phyloP scores from a whole-genome alignment of 73 alveolate species.

The Paramecium caudatum region DNA sequence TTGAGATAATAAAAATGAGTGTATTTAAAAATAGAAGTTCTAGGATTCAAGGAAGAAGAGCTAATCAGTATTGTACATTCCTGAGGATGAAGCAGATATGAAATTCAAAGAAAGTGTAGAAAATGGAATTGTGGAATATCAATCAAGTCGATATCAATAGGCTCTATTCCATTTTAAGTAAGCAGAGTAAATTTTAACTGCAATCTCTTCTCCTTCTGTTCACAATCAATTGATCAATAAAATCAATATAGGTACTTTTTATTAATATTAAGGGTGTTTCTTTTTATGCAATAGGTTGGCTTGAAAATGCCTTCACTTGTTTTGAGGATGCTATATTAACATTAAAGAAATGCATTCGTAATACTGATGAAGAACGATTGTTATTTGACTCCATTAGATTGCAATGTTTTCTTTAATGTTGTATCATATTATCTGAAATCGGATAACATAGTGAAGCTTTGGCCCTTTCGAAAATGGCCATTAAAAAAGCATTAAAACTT shows the following conservation, averaged over 20 bases:
- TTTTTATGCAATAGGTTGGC: conserved; percentile 55
- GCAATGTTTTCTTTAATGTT: conserved; percentile 34
- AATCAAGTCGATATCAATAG: not conserved
- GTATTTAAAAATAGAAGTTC: not conserved
- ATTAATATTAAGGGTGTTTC: conserved; percentile 54
- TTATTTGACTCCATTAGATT: not conserved
- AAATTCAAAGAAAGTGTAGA: not conserved
- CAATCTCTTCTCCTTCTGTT: not conserved
- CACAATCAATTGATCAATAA: conserved; percentile 2
- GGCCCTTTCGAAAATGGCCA: conserved; percentile 28
- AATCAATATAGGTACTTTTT: conserved; percentile 38
- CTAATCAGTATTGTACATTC: conserved; percentile 19
- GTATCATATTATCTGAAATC: conserved; percentile 63
- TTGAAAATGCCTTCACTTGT: conserved; percentile 64
- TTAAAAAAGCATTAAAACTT: conserved; percentile 40
- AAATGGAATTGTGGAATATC: conserved; percentile 25
- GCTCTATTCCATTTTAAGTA: conserved; percentile 41
- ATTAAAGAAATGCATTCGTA: conserved; percentile 26
- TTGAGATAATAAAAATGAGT: conserved; percentile 18
- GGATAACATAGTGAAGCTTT: conserved; percentile 61
- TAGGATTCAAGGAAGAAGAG: conserved; percentile 2
- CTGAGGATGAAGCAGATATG: conserved; percentile 34
- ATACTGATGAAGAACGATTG: not conserved
- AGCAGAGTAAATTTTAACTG: conserved; percentile 70
- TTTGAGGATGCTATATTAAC: conserved; percentile 51